A percentile compares a stretch with the other conserved stretches of the same genome.
phyloP scores from a whole-genome alignment of 768 basidiomycete species.

The Boletales sp. region DNA sequence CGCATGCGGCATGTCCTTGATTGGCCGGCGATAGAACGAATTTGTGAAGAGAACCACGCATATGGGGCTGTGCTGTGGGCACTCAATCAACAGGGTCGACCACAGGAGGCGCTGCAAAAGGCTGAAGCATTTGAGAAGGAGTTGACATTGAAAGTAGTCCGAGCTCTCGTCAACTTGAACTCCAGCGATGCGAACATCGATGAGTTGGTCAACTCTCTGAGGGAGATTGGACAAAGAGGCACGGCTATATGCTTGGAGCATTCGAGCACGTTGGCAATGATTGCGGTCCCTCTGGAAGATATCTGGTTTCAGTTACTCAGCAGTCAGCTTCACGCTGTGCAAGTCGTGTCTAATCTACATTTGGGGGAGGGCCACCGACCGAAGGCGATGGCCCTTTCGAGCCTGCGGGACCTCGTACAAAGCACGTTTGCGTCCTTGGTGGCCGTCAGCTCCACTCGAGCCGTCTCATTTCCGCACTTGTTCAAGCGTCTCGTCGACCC shows the following conservation, averaged over 20 bases:
- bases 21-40: slow-evolving; percentile 48
- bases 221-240: slow-evolving; percentile 57
- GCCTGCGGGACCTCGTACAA: slow-evolving; percentile 74
- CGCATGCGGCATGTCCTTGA: slow-evolving; percentile 51
- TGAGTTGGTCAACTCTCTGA: slow-evolving; percentile 46
- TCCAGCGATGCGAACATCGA: slow-evolving; percentile 23
- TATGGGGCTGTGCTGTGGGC: slow-evolving; percentile 85
- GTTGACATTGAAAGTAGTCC: slow-evolving; percentile 44
- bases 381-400: slow-evolving; percentile 34
- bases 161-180: slow-evolving; percentile 29
- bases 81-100: slow-evolving; percentile 58
- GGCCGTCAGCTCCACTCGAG: slow-evolving; percentile 72
- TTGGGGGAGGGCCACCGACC: slow-evolving; percentile 19
- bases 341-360: slow-evolving; percentile 53
- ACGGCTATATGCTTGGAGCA: slow-evolving; percentile 68
- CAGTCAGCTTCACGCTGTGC: slow-evolving; percentile 78
- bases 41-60: slow-evolving; percentile 64
- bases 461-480: slow-evolving; percentile 85
- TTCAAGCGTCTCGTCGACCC: slow-evolving; percentile 90
- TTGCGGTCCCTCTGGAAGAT: slow-evolving; percentile 61
- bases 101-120: slow-evolving; percentile 62
- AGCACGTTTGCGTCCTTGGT: slow-evolving; percentile 81
- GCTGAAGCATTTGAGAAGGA: slow-evolving; percentile 56
- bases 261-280: slow-evolving; percentile 43
- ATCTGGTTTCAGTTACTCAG: slow-evolving; percentile 87